Conservation (phyloP, 1,284 basidiomycete species). For the Chondrostereum purpureum region DNA sequence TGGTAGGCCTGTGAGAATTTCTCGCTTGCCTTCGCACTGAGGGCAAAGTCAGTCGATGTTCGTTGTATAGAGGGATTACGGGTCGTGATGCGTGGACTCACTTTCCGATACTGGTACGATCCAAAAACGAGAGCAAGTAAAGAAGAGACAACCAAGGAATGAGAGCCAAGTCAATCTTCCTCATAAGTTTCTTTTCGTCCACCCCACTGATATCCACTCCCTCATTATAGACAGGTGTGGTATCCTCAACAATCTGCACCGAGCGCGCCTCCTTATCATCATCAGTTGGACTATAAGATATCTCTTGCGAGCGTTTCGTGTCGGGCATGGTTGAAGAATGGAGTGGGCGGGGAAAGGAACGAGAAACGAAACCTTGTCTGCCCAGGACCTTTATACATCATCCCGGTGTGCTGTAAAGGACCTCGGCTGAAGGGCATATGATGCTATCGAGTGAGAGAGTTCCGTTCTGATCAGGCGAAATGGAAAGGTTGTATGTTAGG, state of each 20-base stretch:
- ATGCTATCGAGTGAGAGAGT: not conserved
- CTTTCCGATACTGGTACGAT: constrained; percentile 80
- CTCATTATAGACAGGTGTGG: constrained; percentile 36
- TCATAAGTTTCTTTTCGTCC: constrained; percentile 56
- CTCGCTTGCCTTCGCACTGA: too few relatives aligned
- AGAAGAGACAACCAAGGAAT: constrained; percentile 68
- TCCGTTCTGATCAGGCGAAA: not conserved
- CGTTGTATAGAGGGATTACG: constrained; percentile 2
- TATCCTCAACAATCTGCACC: constrained; percentile 1
- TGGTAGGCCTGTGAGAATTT: too few relatives aligned
- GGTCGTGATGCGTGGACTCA: constrained; percentile 22
- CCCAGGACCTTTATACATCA: too few relatives aligned
- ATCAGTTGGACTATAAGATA: not conserved
- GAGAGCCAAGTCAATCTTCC: constrained; percentile 59
- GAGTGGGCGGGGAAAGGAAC: not conserved
- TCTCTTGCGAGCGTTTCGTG: not conserved
- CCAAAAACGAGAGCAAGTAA: constrained; percentile 70
- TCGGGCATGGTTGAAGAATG: not conserved
- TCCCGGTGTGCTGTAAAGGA: not conserved
- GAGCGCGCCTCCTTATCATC: constrained; percentile 7
- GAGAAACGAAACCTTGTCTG: too few relatives aligned
- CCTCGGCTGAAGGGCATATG: not conserved
- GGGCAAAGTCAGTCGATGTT: too few relatives aligned
- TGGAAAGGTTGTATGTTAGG: too few relatives aligned
- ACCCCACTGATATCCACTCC: constrained; percentile 47